A percentile compares a stretch with the other conserved stretches of the same genome.
Conservation (phyloP, 345 rosid genomes). For the Eucalyptus albens region DNA sequence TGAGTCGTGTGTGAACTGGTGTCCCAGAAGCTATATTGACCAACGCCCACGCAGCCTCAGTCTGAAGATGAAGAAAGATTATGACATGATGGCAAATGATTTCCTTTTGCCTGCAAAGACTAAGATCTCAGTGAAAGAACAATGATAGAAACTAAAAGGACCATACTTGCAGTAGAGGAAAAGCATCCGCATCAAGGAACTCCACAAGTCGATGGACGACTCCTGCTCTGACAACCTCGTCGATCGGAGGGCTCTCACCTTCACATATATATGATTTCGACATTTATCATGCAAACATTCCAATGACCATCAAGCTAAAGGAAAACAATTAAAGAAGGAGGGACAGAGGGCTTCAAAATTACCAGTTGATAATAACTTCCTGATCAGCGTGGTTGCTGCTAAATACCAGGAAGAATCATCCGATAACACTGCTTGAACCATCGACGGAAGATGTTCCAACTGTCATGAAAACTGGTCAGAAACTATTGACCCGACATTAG, state of each 20-base stretch:
- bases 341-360: neutral
- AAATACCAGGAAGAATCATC: constrained; percentile 40
- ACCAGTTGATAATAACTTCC: constrained; percentile 70
- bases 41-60: constrained; percentile 79
- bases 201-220: constrained; percentile 66
- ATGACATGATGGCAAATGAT: neutral
- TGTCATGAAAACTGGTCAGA: constrained; percentile 11
- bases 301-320: neutral
- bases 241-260: constrained; percentile 71
- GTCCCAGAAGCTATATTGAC: constrained; percentile 73
- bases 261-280: neutral
- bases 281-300: neutral
- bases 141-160: neutral
- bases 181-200: constrained; percentile 53
- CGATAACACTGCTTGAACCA: constrained; percentile 66
- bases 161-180: constrained; percentile 54
- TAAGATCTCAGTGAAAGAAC: neutral
- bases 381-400: constrained; percentile 61
- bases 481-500: neutral
- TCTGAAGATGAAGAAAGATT: constrained; percentile 16
- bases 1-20: constrained; percentile 47
- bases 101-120: neutral
- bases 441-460: constrained; percentile 57
- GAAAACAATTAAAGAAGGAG: neutral
- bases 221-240: constrained; percentile 60